Evolutionary conservation across 495 filamentous ascomycete genomes (phyloP).

Genomic region (Aspergillus homomorphus): DNA sequence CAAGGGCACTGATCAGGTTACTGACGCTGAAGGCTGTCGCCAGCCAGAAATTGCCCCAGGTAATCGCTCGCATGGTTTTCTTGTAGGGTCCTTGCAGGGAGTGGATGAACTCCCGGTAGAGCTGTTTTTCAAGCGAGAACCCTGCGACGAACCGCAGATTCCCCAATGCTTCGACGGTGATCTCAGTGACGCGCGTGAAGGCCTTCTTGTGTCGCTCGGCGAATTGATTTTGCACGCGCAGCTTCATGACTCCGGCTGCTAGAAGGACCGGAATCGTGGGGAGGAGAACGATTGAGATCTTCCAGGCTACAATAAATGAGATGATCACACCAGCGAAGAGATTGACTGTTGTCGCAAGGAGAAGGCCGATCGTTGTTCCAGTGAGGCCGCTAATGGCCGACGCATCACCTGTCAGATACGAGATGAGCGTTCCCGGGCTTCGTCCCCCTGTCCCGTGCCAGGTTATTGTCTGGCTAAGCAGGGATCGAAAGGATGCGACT

Average conservation of each 20-base stretch:
- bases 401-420: constrained; percentile 49
- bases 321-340: constrained; percentile 37
- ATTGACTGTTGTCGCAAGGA: constrained; percentile 44
- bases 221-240: constrained; percentile 50
- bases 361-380: constrained; percentile 40
- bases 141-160: constrained; percentile 53
- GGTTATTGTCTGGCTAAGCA: constrained; percentile 47
- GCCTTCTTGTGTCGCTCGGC: constrained; percentile 56
- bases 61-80: constrained; percentile 45
- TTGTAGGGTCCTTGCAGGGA: constrained; percentile 38
- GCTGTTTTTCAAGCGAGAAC: constrained; percentile 44
- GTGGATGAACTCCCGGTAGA: constrained; percentile 35
- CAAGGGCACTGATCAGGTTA: constrained; percentile 58
- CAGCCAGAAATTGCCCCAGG: constrained; percentile 37
- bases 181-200: constrained; percentile 46
- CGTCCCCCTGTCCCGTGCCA: constrained; percentile 50
- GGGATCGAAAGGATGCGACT: constrained; percentile 46
- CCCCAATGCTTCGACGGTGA: constrained; percentile 50
- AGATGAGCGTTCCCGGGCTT: constrained; percentile 42
- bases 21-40: constrained; percentile 41
- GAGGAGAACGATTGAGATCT: constrained; percentile 39
- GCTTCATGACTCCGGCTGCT: constrained; percentile 48
- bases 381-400: constrained; percentile 46
- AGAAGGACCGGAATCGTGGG: constrained; percentile 42
- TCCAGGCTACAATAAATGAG: constrained; percentile 41